Evolutionary conservation across 192 early-diverging fungal species (phyloP).

Genomic region (Phycomyces blakesleeanus): DNA sequence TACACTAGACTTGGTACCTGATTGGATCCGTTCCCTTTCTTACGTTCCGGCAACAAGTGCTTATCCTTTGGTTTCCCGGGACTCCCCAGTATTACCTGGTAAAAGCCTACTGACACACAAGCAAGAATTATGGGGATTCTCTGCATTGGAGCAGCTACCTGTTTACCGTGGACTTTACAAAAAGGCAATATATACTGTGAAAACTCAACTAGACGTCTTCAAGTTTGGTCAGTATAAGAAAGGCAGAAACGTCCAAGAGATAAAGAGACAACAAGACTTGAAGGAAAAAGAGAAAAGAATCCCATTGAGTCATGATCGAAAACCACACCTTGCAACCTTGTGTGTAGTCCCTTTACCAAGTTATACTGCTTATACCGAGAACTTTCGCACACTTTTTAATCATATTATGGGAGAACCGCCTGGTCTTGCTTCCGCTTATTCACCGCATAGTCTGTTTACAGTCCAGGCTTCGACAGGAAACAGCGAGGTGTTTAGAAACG

Average conservation of each 20-base stretch:
- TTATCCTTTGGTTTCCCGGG: not conserved
- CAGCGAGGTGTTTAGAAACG: constrained; percentile 9
- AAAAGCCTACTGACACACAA: not conserved
- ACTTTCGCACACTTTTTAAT: not conserved
- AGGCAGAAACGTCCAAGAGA: too few species aligned
- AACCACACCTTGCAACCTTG: not conserved
- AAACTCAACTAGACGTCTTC: not conserved
- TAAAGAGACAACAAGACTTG: too few species aligned
- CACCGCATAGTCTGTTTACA: not conserved
- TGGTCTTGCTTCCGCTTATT: not conserved
- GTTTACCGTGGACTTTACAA: not conserved
- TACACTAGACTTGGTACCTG: not conserved
- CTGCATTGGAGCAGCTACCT: not conserved
- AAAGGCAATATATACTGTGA: not conserved
- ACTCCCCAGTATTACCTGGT: not conserved
- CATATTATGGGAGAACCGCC: not conserved
- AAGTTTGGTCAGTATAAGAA: not conserved
- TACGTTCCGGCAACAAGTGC: not conserved
- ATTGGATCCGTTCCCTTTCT: not conserved
- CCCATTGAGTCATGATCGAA: not conserved
- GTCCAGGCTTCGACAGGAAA: not conserved
- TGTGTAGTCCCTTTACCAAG: constrained; percentile 11
- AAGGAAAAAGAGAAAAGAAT: too few species aligned
- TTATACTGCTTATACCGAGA: constrained; percentile 2
- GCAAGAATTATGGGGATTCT: not conserved